Base-by-base conservation (phyloP, 257 asterid species). In the Nicotiana paniculata region DNA sequence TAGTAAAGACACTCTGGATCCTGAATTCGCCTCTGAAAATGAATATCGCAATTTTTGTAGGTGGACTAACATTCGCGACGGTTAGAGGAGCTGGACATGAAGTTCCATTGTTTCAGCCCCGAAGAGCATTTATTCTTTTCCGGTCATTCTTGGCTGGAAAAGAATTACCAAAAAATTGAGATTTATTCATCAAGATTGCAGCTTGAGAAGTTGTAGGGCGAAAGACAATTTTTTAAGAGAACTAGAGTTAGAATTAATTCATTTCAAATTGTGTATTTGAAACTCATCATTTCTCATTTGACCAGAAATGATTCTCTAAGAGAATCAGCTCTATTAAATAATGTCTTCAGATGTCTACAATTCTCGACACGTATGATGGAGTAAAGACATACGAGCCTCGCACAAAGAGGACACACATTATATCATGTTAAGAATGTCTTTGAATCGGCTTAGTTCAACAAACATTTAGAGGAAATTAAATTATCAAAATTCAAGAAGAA, bases 11-110 rank as follows among this genome's bases (percentile, higher is more conserved):
- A 17, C 3, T 17, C 0, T 9, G 6, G 5, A 70, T 43, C 1
- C 46, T 70, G 3, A 70, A 70, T 70, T 70, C 6, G 6, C 0
- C 3, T 43, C 3, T 12, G 7, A 46, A 68, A 3, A 68, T 68
- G 8, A 68, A 37, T 37, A 37, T 72, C 21, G 13, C 2, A 1
- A 46, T 48, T 70, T 16, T 46, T 26, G 82, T 79, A 95, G 97
- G 97, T 93, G 9, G 99, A 58, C 81, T 95, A 61, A 92, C 99
- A 30, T 95, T 90, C 85, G 96, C 92, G 0, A 92, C 97, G 28
- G 88, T 95, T 2, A 90, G 99, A 92, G 99, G 97, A 83, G 97
- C 98, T 4, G 99, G 98, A 15, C 99, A 93, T 72, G 99, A 92
- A 85, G 97, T 93, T 81, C 99, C 99, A 66, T 75, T 93, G 85